Percentiles rank a stretch among this genome's conserved stretches.
Evolutionary conservation across 108 stramenopile genomes (phyloP).

Genomic region (Schizochytrium sp.): DNA sequence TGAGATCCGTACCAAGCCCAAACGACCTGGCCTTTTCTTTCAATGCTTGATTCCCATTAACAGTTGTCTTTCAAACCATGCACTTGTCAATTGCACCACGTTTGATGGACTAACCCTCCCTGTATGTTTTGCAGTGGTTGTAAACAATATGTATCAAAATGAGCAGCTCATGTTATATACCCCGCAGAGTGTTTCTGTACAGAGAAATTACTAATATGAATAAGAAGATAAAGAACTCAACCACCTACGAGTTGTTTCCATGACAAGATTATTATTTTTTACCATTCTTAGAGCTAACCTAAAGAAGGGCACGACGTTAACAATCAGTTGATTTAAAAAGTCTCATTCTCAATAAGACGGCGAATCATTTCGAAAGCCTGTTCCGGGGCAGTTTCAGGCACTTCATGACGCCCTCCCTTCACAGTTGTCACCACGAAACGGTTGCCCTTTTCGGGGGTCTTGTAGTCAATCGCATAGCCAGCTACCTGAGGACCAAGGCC

Average conservation of each 20-base stretch:
- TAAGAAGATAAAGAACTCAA: too few relatives aligned
- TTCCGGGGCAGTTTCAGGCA: slow-evolving; percentile 66
- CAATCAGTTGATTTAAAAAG: background rate
- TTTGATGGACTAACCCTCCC: too few relatives aligned
- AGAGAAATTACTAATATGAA: background rate
- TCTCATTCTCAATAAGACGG: slow-evolving; percentile 33
- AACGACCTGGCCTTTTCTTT: too few relatives aligned
- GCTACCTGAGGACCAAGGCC: slow-evolving; percentile 62
- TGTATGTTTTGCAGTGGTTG: too few relatives aligned
- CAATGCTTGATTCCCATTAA: too few relatives aligned
- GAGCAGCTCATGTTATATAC: background rate
- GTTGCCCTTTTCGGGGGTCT: slow-evolving; percentile 35
- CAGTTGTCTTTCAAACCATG: too few relatives aligned
- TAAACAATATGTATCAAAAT: background rate
- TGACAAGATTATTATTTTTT: background rate
- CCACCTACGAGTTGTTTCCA: too few relatives aligned
- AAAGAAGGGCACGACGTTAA: background rate
- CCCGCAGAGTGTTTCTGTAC: background rate
- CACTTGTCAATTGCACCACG: too few relatives aligned
- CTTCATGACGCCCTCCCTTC: slow-evolving; percentile 65
- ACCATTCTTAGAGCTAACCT: background rate
- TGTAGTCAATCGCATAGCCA: slow-evolving; percentile 65
- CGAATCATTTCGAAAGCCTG: slow-evolving; percentile 65
- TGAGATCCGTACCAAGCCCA: too few relatives aligned
- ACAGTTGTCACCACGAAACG: slow-evolving; percentile 64